Base-by-base conservation (phyloP, 2,329 filamentous ascomycete species). In the Verticillium nonalfalfae region DNA sequence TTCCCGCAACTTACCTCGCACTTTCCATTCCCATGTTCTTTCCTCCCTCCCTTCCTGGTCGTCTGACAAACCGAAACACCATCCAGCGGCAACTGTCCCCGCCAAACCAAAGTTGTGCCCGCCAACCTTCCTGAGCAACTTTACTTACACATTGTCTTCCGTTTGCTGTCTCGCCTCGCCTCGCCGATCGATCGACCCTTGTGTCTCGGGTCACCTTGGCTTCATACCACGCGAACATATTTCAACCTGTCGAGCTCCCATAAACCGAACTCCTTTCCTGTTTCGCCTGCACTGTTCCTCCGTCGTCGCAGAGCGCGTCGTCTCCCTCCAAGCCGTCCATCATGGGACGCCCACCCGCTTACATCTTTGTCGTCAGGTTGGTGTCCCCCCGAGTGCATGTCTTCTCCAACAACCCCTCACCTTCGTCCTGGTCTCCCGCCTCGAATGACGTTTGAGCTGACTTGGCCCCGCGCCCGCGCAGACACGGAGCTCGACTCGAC, bases 401-500 rank as follows among this genome's bases (percentile, higher is more conserved):
- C 56, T 33, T 18, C 9, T 26, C 26, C 56, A 34, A 45, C 18
- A 54, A 21, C 13, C 36, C 36, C 26, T 45, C 40, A 45, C 40
- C 38, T 52, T 11, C n/a, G 34, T 11, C n/a, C 56, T 34, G n/a
- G 9, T 26, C 18, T 35, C 15, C 33, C 31, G 3, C 33, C 57
- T 58, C 36, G 45, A 18, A 15, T 33, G 18, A 7, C 56, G 18
- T 36, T 18, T n/a, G n/a, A 50, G 45, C 45, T 50, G 21, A 50
- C 45, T 10, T 36, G 6, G n/a, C n/a, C 45, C 15, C 45, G 45
- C 18, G n/a, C 45, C 21, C 45, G 45, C 18, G n/a, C 45, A 50
- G 95, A 76, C 95, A 99, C 75, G 95, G 95, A 71, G 91, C 93
- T 69, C 90, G 95, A 67, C 88, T 99, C 62, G 95, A 99, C 74